Base-by-base conservation (phyloP, 306 rosid species). In the Acmispon strigosus region DNA sequence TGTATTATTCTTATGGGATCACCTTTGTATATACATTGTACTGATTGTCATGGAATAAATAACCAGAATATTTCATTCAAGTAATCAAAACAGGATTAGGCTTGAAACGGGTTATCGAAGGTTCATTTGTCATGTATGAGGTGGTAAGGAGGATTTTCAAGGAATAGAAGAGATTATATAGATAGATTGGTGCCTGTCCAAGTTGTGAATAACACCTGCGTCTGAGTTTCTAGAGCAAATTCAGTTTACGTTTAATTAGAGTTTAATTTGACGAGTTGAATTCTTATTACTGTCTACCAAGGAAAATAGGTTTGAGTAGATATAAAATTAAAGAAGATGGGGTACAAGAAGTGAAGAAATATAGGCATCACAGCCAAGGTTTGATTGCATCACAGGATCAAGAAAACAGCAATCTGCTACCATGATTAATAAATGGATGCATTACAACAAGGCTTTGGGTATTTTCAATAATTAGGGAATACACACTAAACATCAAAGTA, bases 381-480 rank as follows among this genome's bases (percentile, higher is more conserved):
- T 43, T 43, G 10, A 57, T 56, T 24, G 45, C 65, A 64, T 74
- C 48, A 42, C 56, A 57, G 7, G 12, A 47, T 42, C 78, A 74
- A 7, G 49, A 54, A 66, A 22, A 54, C 59, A 19, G 36, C 45
- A 41, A 63, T 41, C 45, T 62, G 37, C 54, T 16, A 13, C 47
- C 56, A 15, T 63, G 39, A 43, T 8, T 36, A 10, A 68, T 51
- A 18, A 44, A 44, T 55, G 13, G 34, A 39, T 32, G 60, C 14
- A 66, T 34, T 59, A 56, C 32, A 53, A 15, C 44, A 57, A 10
- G 34, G 34, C 34, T 27, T 27, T 27, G 34, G 34, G 34, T 27
- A 27, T 27, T 27, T 27, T 27, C 34, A 27, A 27, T 27, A 27
- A 0, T 27, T 27, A 27, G 3, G 34, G 34, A 27, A 27, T 4